These are phyloP conservation scores for Alternaria brassicae DNA, from an alignment of 2,329 filamentous ascomycete genomes.

Conservation along the genomic window DNA sequence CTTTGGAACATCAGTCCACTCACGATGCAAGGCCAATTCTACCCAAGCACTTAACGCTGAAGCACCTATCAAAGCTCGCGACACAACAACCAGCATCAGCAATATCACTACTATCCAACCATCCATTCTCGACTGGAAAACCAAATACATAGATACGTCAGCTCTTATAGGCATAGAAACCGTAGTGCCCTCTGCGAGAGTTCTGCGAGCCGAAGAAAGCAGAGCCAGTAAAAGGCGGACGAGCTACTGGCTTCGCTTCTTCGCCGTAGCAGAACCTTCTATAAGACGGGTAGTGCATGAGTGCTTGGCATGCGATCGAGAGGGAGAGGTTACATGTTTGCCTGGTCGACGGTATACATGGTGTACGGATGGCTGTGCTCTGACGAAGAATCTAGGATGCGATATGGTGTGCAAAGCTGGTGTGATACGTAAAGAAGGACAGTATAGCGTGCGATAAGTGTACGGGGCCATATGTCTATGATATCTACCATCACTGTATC, in stretches of 20 bases:
- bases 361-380: not conserved
- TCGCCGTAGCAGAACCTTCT: not conserved
- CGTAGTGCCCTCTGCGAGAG: not conserved
- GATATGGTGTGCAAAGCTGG: conserved; percentile 2
- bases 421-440: not conserved
- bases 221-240: not conserved
- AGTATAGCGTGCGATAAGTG: not conserved
- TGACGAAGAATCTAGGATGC: not conserved
- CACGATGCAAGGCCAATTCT: not conserved
- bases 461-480: not conserved
- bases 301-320: not conserved
- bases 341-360: not conserved
- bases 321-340: conserved; percentile 4
- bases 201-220: not conserved
- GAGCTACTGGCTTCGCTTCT: not conserved
- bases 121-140: not conserved
- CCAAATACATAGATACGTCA: not conserved
- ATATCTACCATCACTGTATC: not conserved
- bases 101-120: not conserved
- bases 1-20: not conserved
- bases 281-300: not conserved
- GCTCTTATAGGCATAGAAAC: not conserved
- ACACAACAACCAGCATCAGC: not conserved
- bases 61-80: not conserved
- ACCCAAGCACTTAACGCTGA: not conserved